Base-by-base conservation (phyloP, 176 grass and related monocot species). In the Areca catechu region DNA sequence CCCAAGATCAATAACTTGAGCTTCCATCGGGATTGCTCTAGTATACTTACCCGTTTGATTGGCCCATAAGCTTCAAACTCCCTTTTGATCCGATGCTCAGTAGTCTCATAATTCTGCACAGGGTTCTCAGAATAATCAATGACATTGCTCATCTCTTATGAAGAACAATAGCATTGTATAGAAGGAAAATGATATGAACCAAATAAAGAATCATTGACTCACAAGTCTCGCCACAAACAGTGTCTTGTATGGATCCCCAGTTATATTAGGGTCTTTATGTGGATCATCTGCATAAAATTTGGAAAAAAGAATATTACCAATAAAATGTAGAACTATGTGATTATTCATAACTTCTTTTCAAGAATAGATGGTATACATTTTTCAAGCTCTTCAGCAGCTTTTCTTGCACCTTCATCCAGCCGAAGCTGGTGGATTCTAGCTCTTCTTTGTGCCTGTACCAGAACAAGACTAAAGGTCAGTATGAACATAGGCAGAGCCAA, bases 51-150 rank as follows among this genome's bases (percentile, higher is more conserved):
- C 88, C 79, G 76, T 80, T 92, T 92, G 71, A 86, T 80, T 66
- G 88, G 79, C 18, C 88, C 88, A 80, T 92, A 92, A 74, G 79
- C 68, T 78, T 92, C 88, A 75, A 92, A 92, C 52, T 92, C 83
- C 69, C 73, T 77, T 83, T 83, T 92, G 48, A 92, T 53, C 55
- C 57, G 77, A 55, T 77, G 73, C 66, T 92, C 88, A 2, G 88
- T 70, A 21, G 79, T 83, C 62, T 78, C 88, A 16, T 86, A 92
- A 58, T 53, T 83, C 88, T 92, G 73, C 60, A 75, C 34, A 57
- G 34, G 9, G 34, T 37, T 37, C 34, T 1, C 34, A 37, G 7
- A 37, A 37, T 12, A 37, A 2, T 37, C 6, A 37, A 37, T 37
- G 34, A 37, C 34, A 37, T 37, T 12, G 6, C 34, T 37, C 34